A percentile compares a stretch with the other conserved stretches of the same genome.
Conservation (phyloP, 2,329 filamentous ascomycete genomes). For the Mycosphaerella sp. region DNA sequence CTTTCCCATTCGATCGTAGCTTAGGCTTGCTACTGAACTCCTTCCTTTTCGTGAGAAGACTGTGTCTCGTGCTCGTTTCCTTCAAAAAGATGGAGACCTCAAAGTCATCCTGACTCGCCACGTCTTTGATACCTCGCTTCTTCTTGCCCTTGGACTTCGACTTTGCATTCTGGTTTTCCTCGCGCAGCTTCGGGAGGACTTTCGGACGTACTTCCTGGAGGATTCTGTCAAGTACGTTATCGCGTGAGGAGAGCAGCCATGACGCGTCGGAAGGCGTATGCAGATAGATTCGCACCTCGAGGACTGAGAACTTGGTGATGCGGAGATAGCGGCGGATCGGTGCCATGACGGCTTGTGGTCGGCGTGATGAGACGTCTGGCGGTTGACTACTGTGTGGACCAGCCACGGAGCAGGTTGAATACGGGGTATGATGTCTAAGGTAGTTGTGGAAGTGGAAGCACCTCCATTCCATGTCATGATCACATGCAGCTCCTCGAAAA, state of each 20-base stretch:
- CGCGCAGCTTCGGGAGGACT: conserved; percentile 82
- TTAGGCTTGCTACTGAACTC: conserved; percentile 44
- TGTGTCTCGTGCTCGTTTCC: conserved; percentile 77
- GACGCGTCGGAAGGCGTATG: conserved; percentile 79
- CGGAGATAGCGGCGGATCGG: conserved; percentile 83
- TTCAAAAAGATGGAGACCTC: conserved; percentile 92
- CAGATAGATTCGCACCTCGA: conserved; percentile 95
- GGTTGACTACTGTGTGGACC: too few species aligned
- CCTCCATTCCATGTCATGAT: not conserved
- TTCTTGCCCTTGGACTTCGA: conserved; percentile 60
- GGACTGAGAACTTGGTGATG: conserved; percentile 85
- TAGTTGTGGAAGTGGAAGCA: not conserved
- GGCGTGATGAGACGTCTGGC: not conserved
- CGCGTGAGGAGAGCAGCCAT: conserved; percentile 74
- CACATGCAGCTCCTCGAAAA: conserved; percentile 3
- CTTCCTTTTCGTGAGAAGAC: conserved; percentile 80
- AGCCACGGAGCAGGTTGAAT: too few species aligned
- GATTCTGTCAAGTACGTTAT: conserved; percentile 72
- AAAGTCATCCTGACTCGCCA: conserved; percentile 82
- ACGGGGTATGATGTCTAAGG: too few species aligned
- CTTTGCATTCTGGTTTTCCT: conserved; percentile 62
- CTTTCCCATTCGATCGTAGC: conserved; percentile 43
- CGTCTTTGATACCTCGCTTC: conserved; percentile 79
- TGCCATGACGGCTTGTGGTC: conserved; percentile 55
- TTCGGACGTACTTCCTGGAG: conserved; percentile 79